Evolutionary conservation across 1,139 yeast genomes (phyloP).

Genomic region (Kodamaea anthophila): DNA sequence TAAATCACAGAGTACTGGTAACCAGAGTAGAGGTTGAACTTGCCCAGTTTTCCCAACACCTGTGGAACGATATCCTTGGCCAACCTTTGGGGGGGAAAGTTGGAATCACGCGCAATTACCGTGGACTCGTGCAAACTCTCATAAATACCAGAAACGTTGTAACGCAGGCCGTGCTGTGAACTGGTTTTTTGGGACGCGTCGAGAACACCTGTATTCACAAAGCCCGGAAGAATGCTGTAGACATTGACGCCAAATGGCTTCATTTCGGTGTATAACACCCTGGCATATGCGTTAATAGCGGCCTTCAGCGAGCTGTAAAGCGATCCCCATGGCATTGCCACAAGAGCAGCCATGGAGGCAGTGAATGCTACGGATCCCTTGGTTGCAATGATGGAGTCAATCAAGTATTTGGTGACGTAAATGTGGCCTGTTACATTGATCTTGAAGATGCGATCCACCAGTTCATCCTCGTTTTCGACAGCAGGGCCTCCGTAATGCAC

Average conservation of each 20-base stretch:
- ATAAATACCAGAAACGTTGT: conserved; percentile 25
- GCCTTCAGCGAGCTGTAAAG: conserved; percentile 31
- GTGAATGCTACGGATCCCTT: conserved; percentile 35
- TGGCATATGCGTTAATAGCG: conserved; percentile 25
- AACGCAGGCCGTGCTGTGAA: conserved; percentile 15
- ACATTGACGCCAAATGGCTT: conserved; percentile 33
- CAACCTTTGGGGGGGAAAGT: conserved; percentile 4
- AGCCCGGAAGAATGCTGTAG: conserved; percentile 35
- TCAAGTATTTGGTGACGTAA: conserved; percentile 28
- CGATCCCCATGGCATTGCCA: conserved; percentile 31
- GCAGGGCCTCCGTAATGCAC: conserved; percentile 29
- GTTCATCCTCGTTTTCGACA: conserved; percentile 23
- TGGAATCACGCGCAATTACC: conserved; percentile 10
- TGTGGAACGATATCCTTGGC: conserved; percentile 4
- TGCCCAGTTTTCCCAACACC: conserved; percentile 12
- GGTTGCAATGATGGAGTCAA: conserved; percentile 26
- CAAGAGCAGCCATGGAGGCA: conserved; percentile 29
- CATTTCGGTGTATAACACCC: conserved; percentile 19
- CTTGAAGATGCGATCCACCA: conserved; percentile 20
- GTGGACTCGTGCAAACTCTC: conserved; percentile 14
- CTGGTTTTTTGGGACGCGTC: conserved; percentile 11
- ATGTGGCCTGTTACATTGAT: conserved; percentile 37
- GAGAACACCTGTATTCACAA: conserved; percentile 32
- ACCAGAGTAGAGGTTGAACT: conserved; percentile 29
- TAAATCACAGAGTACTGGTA: conserved; percentile 18